These are phyloP conservation scores for Ormosia emarginata DNA, from an alignment of 306 rosid genomes.

Conservation along the genomic window DNA sequence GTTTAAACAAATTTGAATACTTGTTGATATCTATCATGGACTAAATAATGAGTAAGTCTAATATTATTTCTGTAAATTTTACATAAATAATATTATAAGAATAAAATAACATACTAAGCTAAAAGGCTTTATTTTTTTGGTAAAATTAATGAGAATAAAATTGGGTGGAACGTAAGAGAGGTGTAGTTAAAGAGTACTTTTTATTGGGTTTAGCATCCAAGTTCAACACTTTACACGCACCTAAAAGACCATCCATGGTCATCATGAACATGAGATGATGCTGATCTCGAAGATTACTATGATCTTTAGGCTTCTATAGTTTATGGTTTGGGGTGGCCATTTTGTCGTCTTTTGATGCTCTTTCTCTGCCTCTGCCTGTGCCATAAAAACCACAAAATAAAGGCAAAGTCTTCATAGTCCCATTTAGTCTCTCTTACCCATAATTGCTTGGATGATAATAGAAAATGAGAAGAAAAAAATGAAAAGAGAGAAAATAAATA, in stretches of 20 bases:
- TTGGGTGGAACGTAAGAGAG: background rate
- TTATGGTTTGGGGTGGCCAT: slow-evolving; percentile 26
- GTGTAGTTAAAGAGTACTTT: background rate
- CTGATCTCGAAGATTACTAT: slow-evolving; percentile 18
- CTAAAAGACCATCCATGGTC: background rate
- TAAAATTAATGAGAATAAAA: background rate
- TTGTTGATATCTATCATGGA: too few species aligned
- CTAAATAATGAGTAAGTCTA: too few species aligned
- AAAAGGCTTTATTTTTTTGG: background rate
- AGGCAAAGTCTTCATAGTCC: background rate
- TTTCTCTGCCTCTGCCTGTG: slow-evolving; percentile 1
- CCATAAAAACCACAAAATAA: slow-evolving; percentile 21
- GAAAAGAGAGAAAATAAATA: too few species aligned
- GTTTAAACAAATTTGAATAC: too few species aligned
- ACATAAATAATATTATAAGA: too few species aligned
- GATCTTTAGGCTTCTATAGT: background rate
- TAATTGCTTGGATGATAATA: too few species aligned
- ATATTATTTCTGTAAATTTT: too few species aligned
- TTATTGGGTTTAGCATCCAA: slow-evolving; percentile 1
- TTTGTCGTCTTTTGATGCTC: slow-evolving; percentile 57
- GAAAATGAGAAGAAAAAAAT: too few species aligned
- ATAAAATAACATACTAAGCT: too few species aligned
- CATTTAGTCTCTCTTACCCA: background rate
- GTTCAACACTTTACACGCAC: background rate
- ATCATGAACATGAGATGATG: slow-evolving; percentile 19